Evolutionary conservation across 2,329 filamentous ascomycete species (phyloP).

Genomic region (Claviceps digitariae): DNA sequence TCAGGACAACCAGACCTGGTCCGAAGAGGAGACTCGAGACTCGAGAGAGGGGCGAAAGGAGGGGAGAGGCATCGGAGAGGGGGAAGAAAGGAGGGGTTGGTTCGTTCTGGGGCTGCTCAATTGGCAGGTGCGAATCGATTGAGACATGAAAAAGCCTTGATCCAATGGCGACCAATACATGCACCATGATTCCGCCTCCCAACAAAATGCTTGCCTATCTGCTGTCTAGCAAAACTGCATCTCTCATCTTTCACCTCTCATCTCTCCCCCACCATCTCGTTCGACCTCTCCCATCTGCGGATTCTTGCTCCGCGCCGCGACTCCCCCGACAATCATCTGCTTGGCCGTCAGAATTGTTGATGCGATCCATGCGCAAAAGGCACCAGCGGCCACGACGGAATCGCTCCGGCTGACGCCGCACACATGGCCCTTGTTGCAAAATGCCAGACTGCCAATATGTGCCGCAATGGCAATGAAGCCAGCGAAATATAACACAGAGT

Average conservation of each 20-base stretch:
- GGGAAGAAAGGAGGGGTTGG: neutral
- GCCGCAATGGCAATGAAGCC: conserved; percentile 45
- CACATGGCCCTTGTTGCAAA: conserved; percentile 39
- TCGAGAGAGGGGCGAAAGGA: neutral
- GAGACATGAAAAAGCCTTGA: neutral
- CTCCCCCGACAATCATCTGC: conserved; percentile 32
- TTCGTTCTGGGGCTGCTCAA: neutral
- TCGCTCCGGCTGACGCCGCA: conserved; percentile 42
- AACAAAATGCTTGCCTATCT: neutral
- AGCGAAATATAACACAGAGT: conserved; percentile 43
- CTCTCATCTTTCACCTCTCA: neutral
- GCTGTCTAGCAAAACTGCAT: neutral
- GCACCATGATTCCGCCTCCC: neutral
- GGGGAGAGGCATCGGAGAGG: neutral
- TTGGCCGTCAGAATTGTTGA: conserved; percentile 32
- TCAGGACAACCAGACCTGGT: neutral
- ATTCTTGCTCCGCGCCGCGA: conserved; percentile 16
- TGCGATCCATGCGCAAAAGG: conserved; percentile 39
- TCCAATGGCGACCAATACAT: neutral
- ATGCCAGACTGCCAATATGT: conserved; percentile 40
- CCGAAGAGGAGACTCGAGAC: neutral
- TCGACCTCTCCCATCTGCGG: conserved; percentile 25
- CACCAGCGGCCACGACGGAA: conserved; percentile 38
- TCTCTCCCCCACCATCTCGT: neutral
- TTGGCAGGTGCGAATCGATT: neutral